Base-by-base conservation (phyloP, 73 alveolate species). In the Paramecium primaurelia region DNA sequence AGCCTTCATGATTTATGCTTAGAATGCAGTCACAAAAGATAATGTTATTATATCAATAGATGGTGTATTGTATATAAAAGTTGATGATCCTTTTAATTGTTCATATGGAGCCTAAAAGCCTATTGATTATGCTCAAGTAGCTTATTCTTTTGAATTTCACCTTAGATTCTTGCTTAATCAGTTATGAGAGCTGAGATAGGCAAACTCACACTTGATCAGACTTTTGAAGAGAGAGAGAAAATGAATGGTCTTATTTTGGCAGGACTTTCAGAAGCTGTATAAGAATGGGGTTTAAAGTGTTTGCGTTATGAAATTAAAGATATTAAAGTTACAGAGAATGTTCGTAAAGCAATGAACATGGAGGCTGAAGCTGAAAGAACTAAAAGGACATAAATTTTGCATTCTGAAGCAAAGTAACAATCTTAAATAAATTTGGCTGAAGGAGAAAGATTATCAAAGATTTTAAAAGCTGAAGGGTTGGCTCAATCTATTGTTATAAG, bases 101-200 rank as follows among this genome's bases (percentile, higher is more conserved):
- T 37, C 90, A 26, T 88, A 88, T 88, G 93, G 93, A 10, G 93
- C 93, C 12, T 38, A 59, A 42, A 51, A 71, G 12, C 93, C 93
- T 6, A 40, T 68, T 20, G 89, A 77, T 30, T 88, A 88, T 88
- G 71, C 93, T 26, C 16, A 77, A 77, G 89, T 77, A 77, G 6
- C 8, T 11, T 11, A 22, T 11, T 10, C 8, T 3, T 77, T 77
- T 8, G 10, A 8, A 14, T 40, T 42, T 0, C 4, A 1, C 14
- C 36, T 59, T 47, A 88, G 86, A 88, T 88, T 38, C 90, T 97
- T 58, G 99, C 99, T 12, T 95, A 97, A 93, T 97, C 99, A 58
- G 95, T 99, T 26, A 96, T 97, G 98, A 95, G 99, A 87, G 92
- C 98, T 32, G 99, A 97, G 69, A 95, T 97, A 4, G 99, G 99